Base-by-base conservation (phyloP, 495 filamentous ascomycete species). In the Neurospora tetraspora region DNA sequence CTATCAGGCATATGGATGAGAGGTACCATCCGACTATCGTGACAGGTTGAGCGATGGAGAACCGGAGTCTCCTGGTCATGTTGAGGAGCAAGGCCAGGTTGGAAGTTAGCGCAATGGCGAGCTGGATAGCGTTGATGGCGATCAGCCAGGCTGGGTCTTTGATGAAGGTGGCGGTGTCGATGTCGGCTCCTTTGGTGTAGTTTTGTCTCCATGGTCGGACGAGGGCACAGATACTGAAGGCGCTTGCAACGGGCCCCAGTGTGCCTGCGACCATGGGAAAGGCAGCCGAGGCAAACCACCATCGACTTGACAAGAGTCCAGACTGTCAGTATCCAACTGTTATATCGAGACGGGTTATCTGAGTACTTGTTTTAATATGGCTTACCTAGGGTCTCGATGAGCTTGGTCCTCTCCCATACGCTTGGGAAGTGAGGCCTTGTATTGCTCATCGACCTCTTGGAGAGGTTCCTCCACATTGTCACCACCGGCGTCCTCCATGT, bases 251-350 rank as follows among this genome's bases (percentile, higher is more conserved):
- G 5, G 94, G 94, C 1, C 94, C 94, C 71, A 97, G 90, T 0
- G 93, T 94, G 53, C 91, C 93, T 68, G 93, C 92, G 38, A 94
- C 84, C 76, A 96, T 86, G 38, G 94, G 94, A 74, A 93, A 93
- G 11, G 89, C 92, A 0, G 93, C 92, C 27, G 90, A 91, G 10
- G 92, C 91, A 75, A 95, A 91, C 93, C 94, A 97, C 93, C 93
- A 97, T 47, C 90, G 89, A 72, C 90, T 87, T 34, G 37, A 68
- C 27, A 72, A 65, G 27, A 61, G 45, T 38, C 40, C 43, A 45
- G 39, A 65, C 2, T 27, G 70, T 7, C 31, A 70, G 53, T 40
- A 36, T 39, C 10, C 5, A 3, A 16, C 9, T 75, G 53, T 27
- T 5, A 1, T 27, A 31, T 23, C 31, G 39, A 72, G 39, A 59